A percentile compares a stretch with the other conserved stretches of the same genome.
Conservation (phyloP, 345 rosid species). For the Citrus medica region DNA sequence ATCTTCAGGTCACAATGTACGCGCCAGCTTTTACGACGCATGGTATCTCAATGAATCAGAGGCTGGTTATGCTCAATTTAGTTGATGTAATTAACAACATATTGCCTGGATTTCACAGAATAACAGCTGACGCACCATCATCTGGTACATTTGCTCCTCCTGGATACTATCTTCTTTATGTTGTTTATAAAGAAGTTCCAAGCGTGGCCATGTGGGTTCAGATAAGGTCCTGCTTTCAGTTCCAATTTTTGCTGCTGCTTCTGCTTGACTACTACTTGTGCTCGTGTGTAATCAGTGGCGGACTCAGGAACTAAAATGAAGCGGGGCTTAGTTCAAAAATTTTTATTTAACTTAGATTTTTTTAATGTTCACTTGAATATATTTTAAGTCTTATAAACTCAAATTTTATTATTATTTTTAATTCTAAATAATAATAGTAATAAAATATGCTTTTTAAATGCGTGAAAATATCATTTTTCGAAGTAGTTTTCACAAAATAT, state of each 20-base stretch:
- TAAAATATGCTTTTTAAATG: too few species aligned
- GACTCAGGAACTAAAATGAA: too few species aligned
- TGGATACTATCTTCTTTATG: conserved; percentile 53
- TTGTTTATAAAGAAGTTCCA: conserved; percentile 15
- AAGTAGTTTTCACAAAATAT: too few species aligned
- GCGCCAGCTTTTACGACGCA: conserved; percentile 73
- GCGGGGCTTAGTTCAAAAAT: too few species aligned
- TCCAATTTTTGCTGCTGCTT: not conserved
- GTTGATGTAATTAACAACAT: conserved; percentile 9
- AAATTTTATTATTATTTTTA: too few species aligned
- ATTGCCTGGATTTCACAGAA: not conserved
- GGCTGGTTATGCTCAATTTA: conserved; percentile 38
- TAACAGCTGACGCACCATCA: conserved; percentile 33
- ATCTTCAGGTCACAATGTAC: conserved; percentile 41
- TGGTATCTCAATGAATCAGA: conserved; percentile 68
- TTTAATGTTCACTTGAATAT: too few species aligned
- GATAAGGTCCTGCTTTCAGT: not conserved
- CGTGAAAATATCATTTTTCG: too few species aligned
- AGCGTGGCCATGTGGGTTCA: not conserved
- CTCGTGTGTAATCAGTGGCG: too few species aligned
- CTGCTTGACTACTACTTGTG: not conserved
- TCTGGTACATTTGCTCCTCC: conserved; percentile 48
- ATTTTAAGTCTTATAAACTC: too few species aligned
- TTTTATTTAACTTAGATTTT: too few species aligned
- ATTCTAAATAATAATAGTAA: too few species aligned